Conservation (phyloP, 169 alveolate genomes). For the Plasmodium gallinaceum region DNA sequence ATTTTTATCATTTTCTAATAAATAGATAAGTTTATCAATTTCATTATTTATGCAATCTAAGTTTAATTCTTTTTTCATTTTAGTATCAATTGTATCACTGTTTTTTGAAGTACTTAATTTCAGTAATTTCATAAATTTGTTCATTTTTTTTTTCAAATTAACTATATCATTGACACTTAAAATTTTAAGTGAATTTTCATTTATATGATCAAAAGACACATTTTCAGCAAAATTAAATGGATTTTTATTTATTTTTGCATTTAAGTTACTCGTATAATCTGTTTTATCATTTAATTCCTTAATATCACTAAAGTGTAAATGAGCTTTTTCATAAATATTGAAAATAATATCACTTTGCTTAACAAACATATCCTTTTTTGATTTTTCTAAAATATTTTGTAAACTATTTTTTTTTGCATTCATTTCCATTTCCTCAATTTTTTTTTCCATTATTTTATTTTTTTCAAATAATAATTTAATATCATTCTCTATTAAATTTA, state of each 20-base stretch:
- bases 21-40: neutral
- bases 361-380: neutral
- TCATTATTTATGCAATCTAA: neutral
- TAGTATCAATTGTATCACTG: neutral
- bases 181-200: too few species aligned
- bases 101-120: neutral
- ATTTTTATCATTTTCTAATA: neutral
- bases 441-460: neutral
- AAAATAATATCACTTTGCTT: neutral
- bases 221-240: too few species aligned
- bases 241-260: too few species aligned
- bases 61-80: neutral
- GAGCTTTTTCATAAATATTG: neutral
- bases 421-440: neutral
- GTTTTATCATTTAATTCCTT: too few species aligned
- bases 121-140: neutral
- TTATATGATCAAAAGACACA: too few species aligned
- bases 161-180: neutral
- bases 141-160: neutral
- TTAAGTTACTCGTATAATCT: too few species aligned
- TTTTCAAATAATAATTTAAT: constrained; percentile 10
- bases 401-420: neutral
- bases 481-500: constrained; percentile 17
- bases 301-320: too few species aligned
- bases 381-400: neutral